phyloP scores from a whole-genome alignment of 805 yeast genomes.

The Lipomyces kockii region DNA sequence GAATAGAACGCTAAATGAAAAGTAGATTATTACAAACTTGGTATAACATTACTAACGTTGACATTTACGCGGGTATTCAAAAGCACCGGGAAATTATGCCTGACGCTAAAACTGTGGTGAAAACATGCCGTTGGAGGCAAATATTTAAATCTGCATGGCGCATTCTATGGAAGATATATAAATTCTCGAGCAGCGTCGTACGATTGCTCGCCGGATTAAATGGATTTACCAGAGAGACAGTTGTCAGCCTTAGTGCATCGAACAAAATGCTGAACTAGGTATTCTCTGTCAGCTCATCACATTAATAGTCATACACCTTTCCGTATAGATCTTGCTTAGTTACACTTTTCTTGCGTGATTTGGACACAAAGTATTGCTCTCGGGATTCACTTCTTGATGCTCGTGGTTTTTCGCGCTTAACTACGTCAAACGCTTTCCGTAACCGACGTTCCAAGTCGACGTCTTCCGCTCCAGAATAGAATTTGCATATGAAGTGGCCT shows the following conservation, averaged over 20 bases:
- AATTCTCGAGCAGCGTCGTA: background rate
- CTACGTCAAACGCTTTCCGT: constrained; percentile 62
- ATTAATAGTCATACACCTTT: constrained; percentile 10
- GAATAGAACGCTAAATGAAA: background rate
- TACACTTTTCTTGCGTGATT: constrained; percentile 49
- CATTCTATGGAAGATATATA: background rate
- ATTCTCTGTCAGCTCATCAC: background rate
- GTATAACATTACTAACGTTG: background rate
- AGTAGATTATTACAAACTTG: background rate
- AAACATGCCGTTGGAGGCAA: background rate
- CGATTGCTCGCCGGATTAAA: background rate
- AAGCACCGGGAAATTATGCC: background rate
- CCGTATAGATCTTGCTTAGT: constrained; percentile 21
- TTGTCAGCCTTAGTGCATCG: background rate
- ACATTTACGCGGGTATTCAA: background rate
- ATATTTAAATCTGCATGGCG: background rate
- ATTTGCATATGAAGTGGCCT: constrained; percentile 82
- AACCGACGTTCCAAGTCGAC: constrained; percentile 62
- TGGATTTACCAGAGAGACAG: background rate
- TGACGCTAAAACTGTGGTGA: background rate
- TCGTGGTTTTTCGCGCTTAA: constrained; percentile 73
- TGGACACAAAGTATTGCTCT: constrained; percentile 80
- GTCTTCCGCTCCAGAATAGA: constrained; percentile 84
- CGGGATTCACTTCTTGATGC: constrained; percentile 80
- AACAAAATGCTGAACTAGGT: background rate